phyloP scores from a whole-genome alignment of 2,329 filamentous ascomycete species.

The Amauroascus niger region DNA sequence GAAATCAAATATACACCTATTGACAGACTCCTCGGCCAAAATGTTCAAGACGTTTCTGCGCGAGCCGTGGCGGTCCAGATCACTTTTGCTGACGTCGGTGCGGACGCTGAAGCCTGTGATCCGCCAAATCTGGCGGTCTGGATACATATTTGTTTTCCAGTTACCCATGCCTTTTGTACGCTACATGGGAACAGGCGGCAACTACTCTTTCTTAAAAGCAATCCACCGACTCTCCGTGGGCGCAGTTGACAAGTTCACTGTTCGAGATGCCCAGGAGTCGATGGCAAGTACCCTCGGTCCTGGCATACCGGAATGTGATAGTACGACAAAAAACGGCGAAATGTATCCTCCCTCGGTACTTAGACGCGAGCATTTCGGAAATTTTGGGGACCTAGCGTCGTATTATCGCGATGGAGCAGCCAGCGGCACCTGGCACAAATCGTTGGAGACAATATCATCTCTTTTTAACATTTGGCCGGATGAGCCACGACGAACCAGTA shows the following conservation, averaged over 20 bases:
- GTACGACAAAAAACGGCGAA: slow-evolving; percentile 24
- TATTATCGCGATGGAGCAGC: slow-evolving; percentile 47
- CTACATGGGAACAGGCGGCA: slow-evolving; percentile 41
- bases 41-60: slow-evolving; percentile 43
- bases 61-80: slow-evolving; percentile 37
- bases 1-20: slow-evolving; percentile 35
- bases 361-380: slow-evolving; percentile 32
- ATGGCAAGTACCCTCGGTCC: slow-evolving; percentile 47
- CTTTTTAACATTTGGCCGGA: slow-evolving; percentile 37
- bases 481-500: slow-evolving; percentile 27
- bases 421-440: slow-evolving; percentile 42
- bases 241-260: slow-evolving; percentile 26
- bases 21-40: slow-evolving; percentile 38
- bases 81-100: slow-evolving; percentile 38
- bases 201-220: slow-evolving; percentile 40
- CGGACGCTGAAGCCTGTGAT: slow-evolving; percentile 39
- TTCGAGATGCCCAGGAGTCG: slow-evolving; percentile 35
- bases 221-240: slow-evolving; percentile 34
- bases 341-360: slow-evolving; percentile 37
- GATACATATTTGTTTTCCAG: slow-evolving; percentile 48
- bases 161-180: slow-evolving; percentile 40
- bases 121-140: slow-evolving; percentile 42
- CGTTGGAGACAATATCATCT: slow-evolving; percentile 40
- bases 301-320: slow-evolving; percentile 36
- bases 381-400: slow-evolving; percentile 43